phyloP scores from a whole-genome alignment of 2,329 filamentous ascomycete genomes.

The Pseudocercospora macadamiae region DNA sequence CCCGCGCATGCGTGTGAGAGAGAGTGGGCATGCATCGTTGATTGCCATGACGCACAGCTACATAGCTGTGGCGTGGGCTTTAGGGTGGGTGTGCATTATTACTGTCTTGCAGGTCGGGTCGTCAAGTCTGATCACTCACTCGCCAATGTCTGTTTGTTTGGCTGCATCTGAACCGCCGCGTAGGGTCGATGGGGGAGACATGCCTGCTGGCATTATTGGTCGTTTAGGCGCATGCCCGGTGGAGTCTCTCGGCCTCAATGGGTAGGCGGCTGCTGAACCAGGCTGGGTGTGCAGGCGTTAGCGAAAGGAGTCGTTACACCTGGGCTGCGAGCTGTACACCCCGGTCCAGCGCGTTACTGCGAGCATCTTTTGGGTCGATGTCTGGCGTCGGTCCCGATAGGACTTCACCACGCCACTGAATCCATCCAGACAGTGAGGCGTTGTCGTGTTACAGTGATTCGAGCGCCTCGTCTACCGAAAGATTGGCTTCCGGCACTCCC shows the following conservation, averaged over 20 bases:
- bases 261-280: slow-evolving; percentile 12
- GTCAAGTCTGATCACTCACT: no score
- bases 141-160: no score
- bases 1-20: slow-evolving; percentile 16
- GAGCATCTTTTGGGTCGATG: slow-evolving; percentile 4
- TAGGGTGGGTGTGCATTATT: background rate
- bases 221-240: slow-evolving; percentile 12
- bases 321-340: slow-evolving; percentile 8
- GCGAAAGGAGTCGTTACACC: slow-evolving; percentile 20
- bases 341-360: slow-evolving; percentile 16
- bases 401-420: background rate
- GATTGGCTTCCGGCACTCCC: slow-evolving; percentile 20
- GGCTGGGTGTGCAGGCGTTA: slow-evolving; percentile 12
- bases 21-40: no score
- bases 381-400: background rate
- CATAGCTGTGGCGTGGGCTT: slow-evolving; percentile 10
- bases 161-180: slow-evolving; percentile 6
- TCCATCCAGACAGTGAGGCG: slow-evolving; percentile 19
- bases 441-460: background rate
- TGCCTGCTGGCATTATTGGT: slow-evolving; percentile 9
- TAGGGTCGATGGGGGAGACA: background rate
- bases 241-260: slow-evolving; percentile 13
- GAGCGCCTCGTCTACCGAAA: slow-evolving; percentile 11
- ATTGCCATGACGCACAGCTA: slow-evolving; percentile 17
- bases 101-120: slow-evolving; percentile 1